These are phyloP conservation scores for Coniochaeta sp. DNA, from an alignment of 2,329 filamentous ascomycete genomes.

Conservation along the genomic window DNA sequence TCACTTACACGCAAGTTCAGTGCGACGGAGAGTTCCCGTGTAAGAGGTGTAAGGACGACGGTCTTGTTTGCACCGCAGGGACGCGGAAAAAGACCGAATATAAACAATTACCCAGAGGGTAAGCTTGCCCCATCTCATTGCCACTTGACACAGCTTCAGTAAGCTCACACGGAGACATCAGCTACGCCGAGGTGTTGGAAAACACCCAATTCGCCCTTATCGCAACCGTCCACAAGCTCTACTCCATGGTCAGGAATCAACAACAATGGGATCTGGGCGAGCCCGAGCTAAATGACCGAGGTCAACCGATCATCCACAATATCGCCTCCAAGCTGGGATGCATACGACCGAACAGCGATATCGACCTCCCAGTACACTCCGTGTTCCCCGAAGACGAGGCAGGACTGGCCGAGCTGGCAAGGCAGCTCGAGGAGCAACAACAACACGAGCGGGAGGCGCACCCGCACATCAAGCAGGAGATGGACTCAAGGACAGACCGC, in stretches of 20 bases:
- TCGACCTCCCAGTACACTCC: constrained; percentile 49
- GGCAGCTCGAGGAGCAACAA: constrained; percentile 43
- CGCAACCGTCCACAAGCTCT: constrained; percentile 59
- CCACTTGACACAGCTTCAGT: not conserved
- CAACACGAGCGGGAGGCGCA: constrained; percentile 32
- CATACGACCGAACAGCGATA: constrained; percentile 55
- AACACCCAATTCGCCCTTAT: constrained; percentile 60
- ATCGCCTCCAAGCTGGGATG: constrained; percentile 58
- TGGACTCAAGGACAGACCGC: constrained; percentile 29
- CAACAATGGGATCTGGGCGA: constrained; percentile 57
- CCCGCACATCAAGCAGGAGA: constrained; percentile 19
- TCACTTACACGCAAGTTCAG: constrained; percentile 27
- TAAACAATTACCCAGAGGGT: constrained; percentile 59
- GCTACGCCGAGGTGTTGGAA: constrained; percentile 58
- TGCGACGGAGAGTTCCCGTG: constrained; percentile 61
- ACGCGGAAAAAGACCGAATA: constrained; percentile 62
- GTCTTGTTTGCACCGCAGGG: constrained; percentile 56
- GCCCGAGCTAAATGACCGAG: constrained; percentile 55
- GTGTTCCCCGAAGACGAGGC: constrained; percentile 57
- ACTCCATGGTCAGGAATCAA: constrained; percentile 52
- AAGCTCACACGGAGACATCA: constrained; percentile 15
- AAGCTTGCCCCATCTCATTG: constrained; percentile 18
- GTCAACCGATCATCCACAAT: constrained; percentile 58
- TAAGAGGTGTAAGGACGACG: constrained; percentile 60
- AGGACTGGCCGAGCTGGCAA: constrained; percentile 48